Percentiles rank a stretch among this genome's conserved stretches.
These are phyloP conservation scores for Candida tetrigidarum DNA, from an alignment of 1,139 yeast species.

Conservation along the genomic window DNA sequence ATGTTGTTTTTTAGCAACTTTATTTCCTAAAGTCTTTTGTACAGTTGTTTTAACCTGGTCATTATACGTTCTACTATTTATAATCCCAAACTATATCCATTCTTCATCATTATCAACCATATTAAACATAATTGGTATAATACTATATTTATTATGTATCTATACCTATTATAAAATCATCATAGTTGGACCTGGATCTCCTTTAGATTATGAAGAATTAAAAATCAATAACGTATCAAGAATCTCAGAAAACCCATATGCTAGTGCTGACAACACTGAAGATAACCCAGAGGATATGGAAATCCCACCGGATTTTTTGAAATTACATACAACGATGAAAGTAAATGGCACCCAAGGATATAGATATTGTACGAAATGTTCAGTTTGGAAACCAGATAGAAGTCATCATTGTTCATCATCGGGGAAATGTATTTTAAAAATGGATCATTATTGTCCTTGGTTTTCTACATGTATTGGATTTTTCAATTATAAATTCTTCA, in stretches of 20 bases:
- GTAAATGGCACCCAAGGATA: constrained; percentile 17
- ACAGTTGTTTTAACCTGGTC: constrained; percentile 62
- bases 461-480: constrained; percentile 88
- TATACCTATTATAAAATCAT: constrained; percentile 60
- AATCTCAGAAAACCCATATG: constrained; percentile 15
- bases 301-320: constrained; percentile 21
- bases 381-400: constrained; percentile 93
- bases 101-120: constrained; percentile 15
- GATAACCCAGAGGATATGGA: constrained; percentile 7
- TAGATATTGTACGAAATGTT: constrained; percentile 61
- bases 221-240: constrained; percentile 6
- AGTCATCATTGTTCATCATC: constrained; percentile 88
- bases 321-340: constrained; percentile 22
- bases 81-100: constrained; percentile 23
- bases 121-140: constrained; percentile 20
- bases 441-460: constrained; percentile 99
- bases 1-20: constrained; percentile 53
- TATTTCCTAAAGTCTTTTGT: constrained; percentile 66
- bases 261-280: too few species aligned
- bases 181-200: constrained; percentile 68
- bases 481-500: constrained; percentile 72
- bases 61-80: constrained; percentile 40
- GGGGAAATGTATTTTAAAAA: constrained; percentile 68
- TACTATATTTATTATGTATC: constrained; percentile 29
- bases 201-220: constrained; percentile 35